Percentiles rank a stretch among this genome's conserved stretches.
Conservation (phyloP, 179 eudicot species). For the Beta macrorhiza region DNA sequence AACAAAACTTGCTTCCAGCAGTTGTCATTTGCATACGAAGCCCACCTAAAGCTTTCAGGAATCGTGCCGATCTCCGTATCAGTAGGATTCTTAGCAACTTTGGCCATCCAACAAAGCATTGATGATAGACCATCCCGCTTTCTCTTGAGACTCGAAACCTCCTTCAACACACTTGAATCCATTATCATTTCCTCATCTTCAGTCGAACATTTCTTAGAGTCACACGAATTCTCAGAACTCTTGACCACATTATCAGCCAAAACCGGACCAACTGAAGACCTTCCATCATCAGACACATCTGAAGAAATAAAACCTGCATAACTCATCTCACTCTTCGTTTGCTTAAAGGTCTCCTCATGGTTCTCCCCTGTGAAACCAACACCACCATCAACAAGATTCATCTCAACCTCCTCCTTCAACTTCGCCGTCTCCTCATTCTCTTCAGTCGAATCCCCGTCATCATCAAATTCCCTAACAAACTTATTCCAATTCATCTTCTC, state of each 20-base stretch:
- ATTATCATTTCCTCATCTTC: slow-evolving; percentile 24
- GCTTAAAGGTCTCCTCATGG: slow-evolving; percentile 12
- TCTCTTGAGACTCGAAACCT: slow-evolving; percentile 35
- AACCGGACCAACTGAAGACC: slow-evolving; percentile 15
- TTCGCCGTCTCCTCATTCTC: slow-evolving; percentile 13
- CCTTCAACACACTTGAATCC: slow-evolving; percentile 33
- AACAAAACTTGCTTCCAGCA: slow-evolving; percentile 71
- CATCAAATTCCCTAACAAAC: slow-evolving; percentile 23
- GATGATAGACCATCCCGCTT: slow-evolving; percentile 46
- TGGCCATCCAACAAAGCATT: slow-evolving; percentile 58
- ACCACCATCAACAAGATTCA: slow-evolving; percentile 15
- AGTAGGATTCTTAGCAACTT: slow-evolving; percentile 70
- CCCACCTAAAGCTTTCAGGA: slow-evolving; percentile 68
- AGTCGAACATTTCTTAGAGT: slow-evolving; percentile 27
- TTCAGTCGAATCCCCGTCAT: slow-evolving; percentile 26
- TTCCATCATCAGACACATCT: slow-evolving; percentile 24
- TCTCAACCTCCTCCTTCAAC: slow-evolving; percentile 10
- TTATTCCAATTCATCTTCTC: slow-evolving; percentile 26
- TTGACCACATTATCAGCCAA: slow-evolving; percentile 26
- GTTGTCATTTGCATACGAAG: slow-evolving; percentile 45
- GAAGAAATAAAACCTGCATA: slow-evolving; percentile 22
- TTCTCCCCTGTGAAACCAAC: slow-evolving; percentile 9
- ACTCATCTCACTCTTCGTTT: slow-evolving; percentile 30
- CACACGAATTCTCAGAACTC: slow-evolving; percentile 35
- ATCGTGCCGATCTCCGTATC: slow-evolving; percentile 49